Base-by-base conservation (phyloP, 331 rosid species). In the Malus hybrid region DNA sequence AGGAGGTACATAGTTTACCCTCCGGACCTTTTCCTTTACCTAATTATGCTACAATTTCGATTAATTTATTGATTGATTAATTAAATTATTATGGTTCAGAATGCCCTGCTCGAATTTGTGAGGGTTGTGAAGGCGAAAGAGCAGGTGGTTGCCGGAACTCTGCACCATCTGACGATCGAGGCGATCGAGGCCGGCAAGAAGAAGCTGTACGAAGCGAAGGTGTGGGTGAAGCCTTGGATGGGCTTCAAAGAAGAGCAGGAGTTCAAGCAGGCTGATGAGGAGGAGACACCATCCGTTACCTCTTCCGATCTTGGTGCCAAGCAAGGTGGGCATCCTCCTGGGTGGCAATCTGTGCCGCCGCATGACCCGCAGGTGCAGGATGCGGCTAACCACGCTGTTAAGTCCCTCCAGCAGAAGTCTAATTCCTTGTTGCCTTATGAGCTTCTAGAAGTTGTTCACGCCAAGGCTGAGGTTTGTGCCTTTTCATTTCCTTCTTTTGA, bases 171-270 rank as follows among this genome's bases (percentile, higher is more conserved):
- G 71, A 88, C 93, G 16, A 44, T 95, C 20, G 99, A 95, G 81
- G 97, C 71, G 19, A 50, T 85, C 46, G 97, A 95, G 20, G 97
- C 80, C 3, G 99, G 96, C 7, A 79, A 85, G 88, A 92, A 84
- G 84, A 89, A 89, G 93, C 80, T 90, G 39, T 92, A 89, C 60
- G 88, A 89, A 72, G 97, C 97, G 65, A 88, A 89, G 85, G 77
- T 95, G 9, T 95, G 97, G 99, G 97, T 89, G 60, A 95, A 92
- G 84, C 90, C 97, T n/a, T 95, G 99, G 99, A 3, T 92, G 87
- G 84, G 85, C 78, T 92, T 89, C 75, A 95, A 90, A 67, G 93
- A 95, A 73, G 79, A 87, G 20, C 89, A 85, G 66, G 97, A 92
- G 79, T 95, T 95, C 80, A 90, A 89, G 87, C 88, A 70, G 76